Evolutionary conservation across 352 stramenopile genomes (phyloP), one percentile per base, ranked within the genome.

Genomic region (Pythium brassicae): DNA sequence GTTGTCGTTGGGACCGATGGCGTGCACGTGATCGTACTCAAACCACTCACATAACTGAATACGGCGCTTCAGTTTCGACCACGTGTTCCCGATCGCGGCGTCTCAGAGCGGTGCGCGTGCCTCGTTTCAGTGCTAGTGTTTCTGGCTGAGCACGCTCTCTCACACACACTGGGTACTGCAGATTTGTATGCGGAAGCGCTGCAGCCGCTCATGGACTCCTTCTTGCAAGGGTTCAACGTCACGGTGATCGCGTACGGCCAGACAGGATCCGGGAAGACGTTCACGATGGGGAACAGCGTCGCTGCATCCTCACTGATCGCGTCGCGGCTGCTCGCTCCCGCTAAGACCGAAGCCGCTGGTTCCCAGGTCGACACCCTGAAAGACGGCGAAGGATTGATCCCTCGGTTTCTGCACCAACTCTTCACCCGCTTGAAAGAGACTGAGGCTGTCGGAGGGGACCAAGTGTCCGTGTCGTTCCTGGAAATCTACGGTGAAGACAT

Each of bases 401-500:
- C 86, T n/a, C 78, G 86, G 12, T 94, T 95, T 60, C 53, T 95
- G 11, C 71, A 88, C 37, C 74, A 95, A 27, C 66, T 94, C 17
- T 95, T 95, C 40, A 49, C 54, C 0, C 69, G 71, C 9, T 57
- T 92, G 23, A 66, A 69, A 4, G 53, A 57, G 25, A 65, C 50
- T 17, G 75, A 85, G 23, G 58, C 55, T 2, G 39, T 44, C 8
- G 57, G 57, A 3, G 71, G 68, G 1, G 65, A 69, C 50, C 67
- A 87, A 43, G 66, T 94, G 3, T 87, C 77, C 0, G 86, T 94
- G n/a, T 95, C 86, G 4, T 95, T 92, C 61, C 74, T 99, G 6
- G 97, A 99, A 71, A 98, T 99, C 17, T 99, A 99, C 46, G 95
- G 95, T 22, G 94, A 99, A 72, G 95, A 99, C 57, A 97, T 99